phyloP scores from a whole-genome alignment of 179 eudicot genomes.

The Corrigiola litoralis region DNA sequence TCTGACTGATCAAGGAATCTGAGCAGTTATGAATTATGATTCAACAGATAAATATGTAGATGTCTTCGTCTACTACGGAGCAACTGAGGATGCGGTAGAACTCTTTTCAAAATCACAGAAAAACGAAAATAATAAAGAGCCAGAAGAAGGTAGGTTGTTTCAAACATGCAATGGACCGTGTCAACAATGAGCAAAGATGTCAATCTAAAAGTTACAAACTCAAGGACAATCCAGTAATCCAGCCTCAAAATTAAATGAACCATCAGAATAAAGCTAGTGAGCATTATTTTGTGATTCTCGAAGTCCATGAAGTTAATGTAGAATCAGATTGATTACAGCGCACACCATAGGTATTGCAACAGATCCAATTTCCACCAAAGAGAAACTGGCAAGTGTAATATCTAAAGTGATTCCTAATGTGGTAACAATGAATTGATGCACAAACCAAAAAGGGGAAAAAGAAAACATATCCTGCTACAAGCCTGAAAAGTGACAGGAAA shows the following conservation, averaged over 20 bases:
- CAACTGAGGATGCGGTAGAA: no score
- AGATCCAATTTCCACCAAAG: slow-evolving; percentile 4
- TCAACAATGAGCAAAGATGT: neutral
- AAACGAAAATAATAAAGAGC: neutral
- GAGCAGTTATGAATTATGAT: no score
- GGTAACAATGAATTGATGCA: neutral
- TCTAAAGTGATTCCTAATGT: neutral
- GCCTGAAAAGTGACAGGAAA: neutral
- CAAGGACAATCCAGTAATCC: neutral
- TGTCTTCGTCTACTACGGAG: neutral
- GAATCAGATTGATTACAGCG: neutral
- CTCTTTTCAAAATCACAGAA: neutral
- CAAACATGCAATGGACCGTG: neutral
- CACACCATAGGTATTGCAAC: neutral
- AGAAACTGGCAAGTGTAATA: neutral
- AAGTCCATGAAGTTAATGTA: neutral
- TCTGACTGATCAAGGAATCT: neutral
- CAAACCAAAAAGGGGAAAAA: neutral
- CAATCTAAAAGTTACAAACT: neutral
- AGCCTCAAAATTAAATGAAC: neutral
- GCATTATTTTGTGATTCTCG: neutral
- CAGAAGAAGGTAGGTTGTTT: neutral
- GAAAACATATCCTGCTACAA: neutral
- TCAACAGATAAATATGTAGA: neutral
- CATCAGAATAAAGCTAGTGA: neutral